Evolutionary conservation across 768 basidiomycete species (phyloP).

Genomic region (Neoboletus magnificus): DNA sequence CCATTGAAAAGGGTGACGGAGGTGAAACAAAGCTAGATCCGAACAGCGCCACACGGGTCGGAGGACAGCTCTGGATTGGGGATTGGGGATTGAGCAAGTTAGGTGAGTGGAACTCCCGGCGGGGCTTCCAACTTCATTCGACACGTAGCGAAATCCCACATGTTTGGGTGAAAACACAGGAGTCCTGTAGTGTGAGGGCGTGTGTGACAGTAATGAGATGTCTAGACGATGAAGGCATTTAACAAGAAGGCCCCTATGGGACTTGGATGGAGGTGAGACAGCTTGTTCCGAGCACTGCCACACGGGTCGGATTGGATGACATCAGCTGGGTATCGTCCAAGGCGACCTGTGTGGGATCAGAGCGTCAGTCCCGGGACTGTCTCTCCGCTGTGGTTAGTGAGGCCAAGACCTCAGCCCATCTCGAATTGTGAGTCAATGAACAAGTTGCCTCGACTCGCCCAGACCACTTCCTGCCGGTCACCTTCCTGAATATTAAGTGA

Average conservation of each 20-base stretch:
- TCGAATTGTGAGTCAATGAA: too few species aligned
- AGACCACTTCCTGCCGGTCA: too few species aligned
- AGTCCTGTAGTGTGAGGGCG: too few species aligned
- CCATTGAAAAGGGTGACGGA: background rate
- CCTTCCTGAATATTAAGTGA: too few species aligned
- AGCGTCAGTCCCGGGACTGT: too few species aligned
- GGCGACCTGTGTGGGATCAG: too few species aligned
- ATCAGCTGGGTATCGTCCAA: too few species aligned
- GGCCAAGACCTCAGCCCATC: too few species aligned
- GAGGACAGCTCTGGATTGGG: background rate
- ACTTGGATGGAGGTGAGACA: too few species aligned
- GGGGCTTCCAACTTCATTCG: background rate
- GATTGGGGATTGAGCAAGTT: too few species aligned
- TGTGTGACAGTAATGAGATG: background rate
- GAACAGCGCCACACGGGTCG: background rate
- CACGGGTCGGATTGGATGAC: background rate
- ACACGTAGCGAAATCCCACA: background rate
- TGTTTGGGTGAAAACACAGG: background rate
- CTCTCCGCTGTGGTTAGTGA: too few species aligned
- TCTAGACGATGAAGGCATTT: background rate
- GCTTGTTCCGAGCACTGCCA: background rate
- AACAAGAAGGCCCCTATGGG: background rate
- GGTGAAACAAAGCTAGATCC: background rate
- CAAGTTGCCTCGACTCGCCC: too few species aligned
- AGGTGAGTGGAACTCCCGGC: background rate